Conservation (phyloP, 2,329 filamentous ascomycete genomes). For the Hirsutella rhossiliensis region DNA sequence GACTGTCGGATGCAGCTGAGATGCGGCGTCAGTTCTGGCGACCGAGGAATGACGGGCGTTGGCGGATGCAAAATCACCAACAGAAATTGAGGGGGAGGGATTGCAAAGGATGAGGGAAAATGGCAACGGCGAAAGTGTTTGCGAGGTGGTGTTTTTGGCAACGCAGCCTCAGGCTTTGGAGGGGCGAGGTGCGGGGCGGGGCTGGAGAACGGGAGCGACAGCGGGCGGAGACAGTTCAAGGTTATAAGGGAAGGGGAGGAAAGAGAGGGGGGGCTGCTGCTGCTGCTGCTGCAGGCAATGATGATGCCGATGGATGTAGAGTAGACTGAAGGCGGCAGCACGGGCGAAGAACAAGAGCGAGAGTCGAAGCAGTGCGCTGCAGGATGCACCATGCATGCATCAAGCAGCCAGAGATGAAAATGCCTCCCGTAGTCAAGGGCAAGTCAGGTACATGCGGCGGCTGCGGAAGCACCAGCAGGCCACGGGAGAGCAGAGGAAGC, state of each 20-base stretch:
- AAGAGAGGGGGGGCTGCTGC: neutral
- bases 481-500: neutral
- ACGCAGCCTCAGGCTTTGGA: constrained; percentile 2
- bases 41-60: neutral
- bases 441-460: constrained; percentile 1
- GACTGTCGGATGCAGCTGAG: constrained; percentile 1
- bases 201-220: neutral
- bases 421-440: constrained; percentile 2
- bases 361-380: constrained; percentile 2
- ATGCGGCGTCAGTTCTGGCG: neutral
- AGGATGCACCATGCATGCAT: constrained; percentile 4
- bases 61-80: neutral
- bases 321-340: constrained; percentile 1
- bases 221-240: constrained; percentile 1
- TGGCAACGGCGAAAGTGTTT: neutral
- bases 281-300: neutral
- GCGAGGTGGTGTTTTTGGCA: neutral
- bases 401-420: constrained; percentile 4
- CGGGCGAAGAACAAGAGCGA: constrained; percentile 1
- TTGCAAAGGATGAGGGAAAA: neutral
- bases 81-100: neutral
- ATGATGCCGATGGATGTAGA: neutral
- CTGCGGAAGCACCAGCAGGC: neutral
- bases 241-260: neutral
- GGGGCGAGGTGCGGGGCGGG: constrained; percentile 3